These are phyloP conservation scores for Heteromeles arbutifolia DNA, from an alignment of 306 rosid species.

Conservation along the genomic window DNA sequence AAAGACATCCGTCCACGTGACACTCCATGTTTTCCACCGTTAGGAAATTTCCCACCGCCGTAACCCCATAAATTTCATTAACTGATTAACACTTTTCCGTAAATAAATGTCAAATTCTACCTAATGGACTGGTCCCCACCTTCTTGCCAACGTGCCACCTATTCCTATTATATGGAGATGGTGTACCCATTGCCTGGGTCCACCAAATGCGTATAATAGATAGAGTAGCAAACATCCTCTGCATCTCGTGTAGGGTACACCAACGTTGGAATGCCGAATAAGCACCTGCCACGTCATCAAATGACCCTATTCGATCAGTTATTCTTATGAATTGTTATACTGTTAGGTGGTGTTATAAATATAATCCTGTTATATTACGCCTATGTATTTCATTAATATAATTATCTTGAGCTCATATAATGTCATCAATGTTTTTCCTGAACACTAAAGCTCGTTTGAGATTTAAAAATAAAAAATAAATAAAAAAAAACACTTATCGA, in stretches of 20 bases:
- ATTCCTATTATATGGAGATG: conserved; percentile 13
- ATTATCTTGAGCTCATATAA: no score
- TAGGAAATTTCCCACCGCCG: neutral
- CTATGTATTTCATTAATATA: no score
- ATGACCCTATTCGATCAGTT: no score
- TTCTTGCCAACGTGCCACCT: conserved; percentile 25
- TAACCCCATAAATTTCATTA: neutral
- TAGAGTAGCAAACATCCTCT: neutral
- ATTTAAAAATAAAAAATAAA: no score
- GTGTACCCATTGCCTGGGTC: conserved; percentile 24
- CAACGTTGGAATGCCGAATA: neutral
- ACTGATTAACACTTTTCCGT: neutral
- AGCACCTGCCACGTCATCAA: neutral
- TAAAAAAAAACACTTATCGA: no score
- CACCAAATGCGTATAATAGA: conserved; percentile 15
- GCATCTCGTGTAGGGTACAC: neutral
- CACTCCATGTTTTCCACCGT: neutral
- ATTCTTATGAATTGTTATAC: no score
- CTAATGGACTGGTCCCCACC: conserved; percentile 16
- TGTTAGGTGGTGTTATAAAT: no score
- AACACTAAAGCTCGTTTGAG: no score
- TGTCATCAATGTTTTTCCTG: no score
- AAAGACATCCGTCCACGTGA: neutral
- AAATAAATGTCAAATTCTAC: conserved; percentile 17
- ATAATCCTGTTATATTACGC: no score